Evolutionary conservation across 805 yeast species (phyloP).

Genomic region (Yueomyces sp.): DNA sequence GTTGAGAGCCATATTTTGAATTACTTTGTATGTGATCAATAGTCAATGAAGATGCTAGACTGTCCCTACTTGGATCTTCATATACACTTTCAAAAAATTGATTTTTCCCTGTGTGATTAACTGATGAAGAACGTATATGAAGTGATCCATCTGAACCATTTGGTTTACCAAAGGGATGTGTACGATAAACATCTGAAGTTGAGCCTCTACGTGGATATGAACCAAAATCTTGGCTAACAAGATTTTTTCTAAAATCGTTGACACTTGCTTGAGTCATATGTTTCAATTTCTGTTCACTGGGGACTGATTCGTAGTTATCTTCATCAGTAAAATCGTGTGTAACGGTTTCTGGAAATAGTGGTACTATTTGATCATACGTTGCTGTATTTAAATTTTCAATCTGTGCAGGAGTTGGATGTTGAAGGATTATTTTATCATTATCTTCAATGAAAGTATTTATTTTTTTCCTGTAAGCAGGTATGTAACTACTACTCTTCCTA

Average conservation of each 20-base stretch:
- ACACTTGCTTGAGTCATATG: conserved; percentile 2
- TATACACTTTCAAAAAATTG: not conserved
- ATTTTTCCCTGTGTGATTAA: not conserved
- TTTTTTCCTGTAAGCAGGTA: conserved; percentile 28
- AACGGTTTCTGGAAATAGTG: conserved; percentile 1
- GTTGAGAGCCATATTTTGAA: too few relatives aligned
- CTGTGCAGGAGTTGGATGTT: not conserved
- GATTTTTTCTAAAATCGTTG: conserved; percentile 11
- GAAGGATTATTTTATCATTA: not conserved
- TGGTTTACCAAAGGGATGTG: not conserved
- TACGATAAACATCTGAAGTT: conserved; percentile 1
- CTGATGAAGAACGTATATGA: conserved; percentile 12
- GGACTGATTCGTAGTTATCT: not conserved
- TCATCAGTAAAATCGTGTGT: not conserved
- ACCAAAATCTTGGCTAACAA: conserved; percentile 16
- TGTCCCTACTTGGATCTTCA: not conserved
- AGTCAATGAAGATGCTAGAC: too few relatives aligned
- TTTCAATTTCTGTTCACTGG: not conserved
- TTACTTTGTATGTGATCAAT: too few relatives aligned
- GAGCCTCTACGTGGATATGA: conserved; percentile 17
- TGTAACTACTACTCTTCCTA: conserved; percentile 6
- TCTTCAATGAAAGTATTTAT: conserved; percentile 14
- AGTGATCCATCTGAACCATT: conserved; percentile 7
- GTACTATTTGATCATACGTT: conserved; percentile 4
- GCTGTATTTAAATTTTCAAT: not conserved